Percentiles rank a stretch among this genome's conserved stretches.
phyloP scores from a whole-genome alignment of 2,329 filamentous ascomycete genomes.

The Pestalotiopsis sp. region DNA sequence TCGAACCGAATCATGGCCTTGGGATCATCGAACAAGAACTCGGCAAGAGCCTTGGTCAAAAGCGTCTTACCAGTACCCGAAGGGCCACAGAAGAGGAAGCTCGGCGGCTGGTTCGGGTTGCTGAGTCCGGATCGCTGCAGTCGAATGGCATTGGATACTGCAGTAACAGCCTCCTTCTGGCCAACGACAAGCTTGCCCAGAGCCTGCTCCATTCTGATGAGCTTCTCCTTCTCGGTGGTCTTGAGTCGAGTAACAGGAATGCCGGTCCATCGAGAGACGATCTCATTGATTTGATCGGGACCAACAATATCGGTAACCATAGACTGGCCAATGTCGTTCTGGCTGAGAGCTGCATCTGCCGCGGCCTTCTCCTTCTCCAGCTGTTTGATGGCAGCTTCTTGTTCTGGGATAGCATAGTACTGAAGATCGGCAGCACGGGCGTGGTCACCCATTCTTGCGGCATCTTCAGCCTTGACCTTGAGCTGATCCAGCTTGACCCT shows the following conservation, averaged over 20 bases:
- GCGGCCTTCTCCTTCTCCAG: conserved; percentile 81
- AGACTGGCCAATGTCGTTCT: conserved; percentile 64
- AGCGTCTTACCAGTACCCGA: conserved; percentile 98
- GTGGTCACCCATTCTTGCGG: conserved; percentile 84
- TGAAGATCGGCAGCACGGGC: conserved; percentile 89
- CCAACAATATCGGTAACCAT: conserved; percentile 93
- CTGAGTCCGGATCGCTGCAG: conserved; percentile 91
- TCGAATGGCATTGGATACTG: conserved; percentile 94
- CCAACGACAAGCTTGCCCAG: conserved; percentile 86
- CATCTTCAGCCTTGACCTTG: conserved; percentile 90
- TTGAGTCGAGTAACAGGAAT: conserved; percentile 94
- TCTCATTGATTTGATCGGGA: conserved; percentile 98
- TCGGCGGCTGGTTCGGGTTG: conserved; percentile 96
- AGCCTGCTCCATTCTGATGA: conserved; percentile 94
- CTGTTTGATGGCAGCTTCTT: conserved; percentile 76
- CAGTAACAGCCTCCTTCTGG: conserved; percentile 89
- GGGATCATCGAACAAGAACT: conserved; percentile 96
- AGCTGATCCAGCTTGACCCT: conserved; percentile 94
- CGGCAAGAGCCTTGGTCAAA: conserved; percentile 93
- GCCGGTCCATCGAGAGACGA: conserved; percentile 96
- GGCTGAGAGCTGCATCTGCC: conserved; percentile 73
- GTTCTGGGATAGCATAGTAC: conserved; percentile 96
- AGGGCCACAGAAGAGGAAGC: conserved; percentile 98
- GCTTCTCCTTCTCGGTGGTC: conserved; percentile 96
- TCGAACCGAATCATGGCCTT: conserved; percentile 99